A percentile compares a stretch with the other conserved stretches of the same genome.
These are phyloP conservation scores for Phytophthora fragariaefolia DNA, from an alignment of 352 stramenopile genomes.

Conservation along the genomic window DNA sequence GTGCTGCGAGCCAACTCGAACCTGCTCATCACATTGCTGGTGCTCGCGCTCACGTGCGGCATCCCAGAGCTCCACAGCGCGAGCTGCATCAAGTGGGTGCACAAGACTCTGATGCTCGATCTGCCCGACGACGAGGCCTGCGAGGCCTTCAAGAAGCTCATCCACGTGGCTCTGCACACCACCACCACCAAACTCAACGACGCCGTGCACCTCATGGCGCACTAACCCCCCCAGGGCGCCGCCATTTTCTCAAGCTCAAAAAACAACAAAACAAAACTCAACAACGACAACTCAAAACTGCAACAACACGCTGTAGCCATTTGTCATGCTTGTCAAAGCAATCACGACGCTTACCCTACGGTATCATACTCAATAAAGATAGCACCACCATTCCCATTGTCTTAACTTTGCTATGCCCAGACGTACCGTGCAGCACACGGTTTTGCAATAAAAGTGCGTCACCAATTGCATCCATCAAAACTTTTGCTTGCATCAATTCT, in stretches of 20 bases:
- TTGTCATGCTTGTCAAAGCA: neutral
- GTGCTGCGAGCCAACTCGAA: slow-evolving; percentile 80
- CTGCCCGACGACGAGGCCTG: slow-evolving; percentile 67
- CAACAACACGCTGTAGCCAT: too few relatives aligned
- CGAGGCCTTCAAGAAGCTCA: slow-evolving; percentile 76
- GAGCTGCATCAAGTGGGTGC: slow-evolving; percentile 82
- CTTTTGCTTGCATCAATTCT: slow-evolving; percentile 19
- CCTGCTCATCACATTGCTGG: slow-evolving; percentile 82
- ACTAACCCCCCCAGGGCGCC: slow-evolving; percentile 43
- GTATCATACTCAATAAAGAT: slow-evolving; percentile 29
- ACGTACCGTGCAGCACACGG: slow-evolving; percentile 24
- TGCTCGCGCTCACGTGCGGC: slow-evolving; percentile 78
- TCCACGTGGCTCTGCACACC: slow-evolving; percentile 75
- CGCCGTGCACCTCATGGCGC: slow-evolving; percentile 85
- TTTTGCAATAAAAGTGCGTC: slow-evolving; percentile 28
- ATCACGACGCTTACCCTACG: slow-evolving; percentile 7
- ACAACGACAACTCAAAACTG: too few relatives aligned
- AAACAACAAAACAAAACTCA: too few relatives aligned
- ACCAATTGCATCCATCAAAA: slow-evolving; percentile 35
- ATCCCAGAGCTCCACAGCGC: slow-evolving; percentile 80
- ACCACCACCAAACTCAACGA: slow-evolving; percentile 87
- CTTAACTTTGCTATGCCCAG: neutral
- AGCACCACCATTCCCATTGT: neutral
- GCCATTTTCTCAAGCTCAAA: too few relatives aligned
- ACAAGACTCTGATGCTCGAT: slow-evolving; percentile 83